Conservation (phyloP, 2,329 filamentous ascomycete genomes). For the Sclerotinia nivalis region DNA sequence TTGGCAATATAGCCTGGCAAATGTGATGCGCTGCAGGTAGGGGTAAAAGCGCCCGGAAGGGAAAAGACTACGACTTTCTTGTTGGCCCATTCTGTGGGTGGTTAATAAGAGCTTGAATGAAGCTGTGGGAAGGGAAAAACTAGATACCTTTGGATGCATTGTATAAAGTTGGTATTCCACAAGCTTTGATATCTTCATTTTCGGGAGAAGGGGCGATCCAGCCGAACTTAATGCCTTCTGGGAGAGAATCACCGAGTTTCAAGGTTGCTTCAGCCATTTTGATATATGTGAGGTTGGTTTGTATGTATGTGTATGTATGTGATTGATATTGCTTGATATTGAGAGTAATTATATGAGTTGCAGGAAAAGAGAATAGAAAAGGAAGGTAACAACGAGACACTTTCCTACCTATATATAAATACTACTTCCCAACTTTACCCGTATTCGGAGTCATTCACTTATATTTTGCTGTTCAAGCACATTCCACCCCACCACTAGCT, state of each 20-base stretch:
- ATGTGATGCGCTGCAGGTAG: constrained; percentile 66
- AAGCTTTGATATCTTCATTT: constrained; percentile 66
- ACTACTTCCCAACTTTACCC: not conserved
- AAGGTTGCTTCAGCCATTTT: constrained; percentile 34
- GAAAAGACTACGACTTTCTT: constrained; percentile 73
- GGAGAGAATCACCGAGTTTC: constrained; percentile 79
- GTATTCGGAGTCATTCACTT: constrained; percentile 8
- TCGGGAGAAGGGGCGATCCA: constrained; percentile 79
- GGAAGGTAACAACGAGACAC: not conserved
- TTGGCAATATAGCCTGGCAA: constrained; percentile 69
- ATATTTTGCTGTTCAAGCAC: not conserved
- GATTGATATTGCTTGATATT: not conserved
- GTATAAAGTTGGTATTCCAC: constrained; percentile 76
- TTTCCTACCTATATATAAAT: constrained; percentile 4
- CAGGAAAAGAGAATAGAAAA: not conserved
- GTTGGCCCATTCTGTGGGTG: constrained; percentile 56
- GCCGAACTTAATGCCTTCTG: constrained; percentile 76
- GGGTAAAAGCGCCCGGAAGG: constrained; percentile 70
- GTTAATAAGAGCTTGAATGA: not conserved
- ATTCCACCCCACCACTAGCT: constrained; percentile 12
- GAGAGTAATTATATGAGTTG: no score
- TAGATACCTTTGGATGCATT: constrained; percentile 71
- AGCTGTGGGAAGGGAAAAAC: not conserved
- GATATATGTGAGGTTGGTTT: not conserved
- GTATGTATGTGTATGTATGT: not conserved